Conservation (phyloP, 2,329 filamentous ascomycete genomes). For the Aspergillus quadrilineatus region DNA sequence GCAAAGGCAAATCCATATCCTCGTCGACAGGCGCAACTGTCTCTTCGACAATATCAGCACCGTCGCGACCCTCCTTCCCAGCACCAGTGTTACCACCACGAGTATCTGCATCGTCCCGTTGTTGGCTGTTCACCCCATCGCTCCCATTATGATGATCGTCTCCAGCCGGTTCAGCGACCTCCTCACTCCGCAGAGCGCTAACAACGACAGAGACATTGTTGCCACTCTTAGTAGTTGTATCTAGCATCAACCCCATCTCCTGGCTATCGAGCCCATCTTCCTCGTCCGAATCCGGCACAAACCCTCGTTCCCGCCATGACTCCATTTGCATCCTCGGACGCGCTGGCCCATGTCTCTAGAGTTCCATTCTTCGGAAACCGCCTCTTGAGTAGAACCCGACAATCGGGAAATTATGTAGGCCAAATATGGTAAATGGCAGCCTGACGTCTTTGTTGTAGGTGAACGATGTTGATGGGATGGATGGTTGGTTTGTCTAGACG, state of each 20-base stretch:
- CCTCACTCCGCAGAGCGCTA: not conserved
- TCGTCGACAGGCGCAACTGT: not conserved
- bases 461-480: not conserved
- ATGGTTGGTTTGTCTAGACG: constrained; percentile 15
- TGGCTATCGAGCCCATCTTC: constrained; percentile 44
- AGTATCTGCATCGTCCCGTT: not conserved
- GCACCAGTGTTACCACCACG: not conserved
- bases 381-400: not conserved
- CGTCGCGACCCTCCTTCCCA: not conserved
- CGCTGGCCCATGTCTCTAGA: constrained; percentile 38
- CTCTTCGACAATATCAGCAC: not conserved
- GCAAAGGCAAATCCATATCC: constrained; percentile 2
- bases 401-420: not conserved
- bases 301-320: constrained; percentile 52
- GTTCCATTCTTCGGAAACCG: constrained; percentile 22
- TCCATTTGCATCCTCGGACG: constrained; percentile 41
- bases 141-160: not conserved
- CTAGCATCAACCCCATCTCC: constrained; percentile 19
- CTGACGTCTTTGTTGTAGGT: not conserved
- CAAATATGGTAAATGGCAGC: not conserved
- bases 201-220: constrained; percentile 12
- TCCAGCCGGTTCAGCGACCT: not conserved
- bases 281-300: constrained; percentile 53
- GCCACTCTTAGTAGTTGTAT: constrained; percentile 5
- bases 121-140: not conserved